Base-by-base conservation (phyloP, 2,329 filamentous ascomycete species). In the Aspergillus novofumigatus region DNA sequence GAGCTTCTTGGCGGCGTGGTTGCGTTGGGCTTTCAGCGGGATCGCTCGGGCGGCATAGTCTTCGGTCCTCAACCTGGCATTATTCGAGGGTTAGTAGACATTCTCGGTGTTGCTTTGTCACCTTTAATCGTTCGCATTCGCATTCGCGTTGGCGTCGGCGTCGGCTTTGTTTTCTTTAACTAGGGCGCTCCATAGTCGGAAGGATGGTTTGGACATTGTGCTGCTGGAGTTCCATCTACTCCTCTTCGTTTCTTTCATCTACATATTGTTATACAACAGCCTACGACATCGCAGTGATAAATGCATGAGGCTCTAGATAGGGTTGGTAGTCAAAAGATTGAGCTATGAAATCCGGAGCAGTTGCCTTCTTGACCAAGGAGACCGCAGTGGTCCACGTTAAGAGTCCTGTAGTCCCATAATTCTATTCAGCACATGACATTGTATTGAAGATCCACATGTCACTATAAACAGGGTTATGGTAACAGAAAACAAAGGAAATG, bases 381-480 rank as follows among this genome's bases (percentile, higher is more conserved):
- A 38, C 14, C 32, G 14, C 32, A 17, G 32, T 17, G 14, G 32
- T 35, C 32, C 5, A 35, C 6, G 11, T 35, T 35, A 35, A 14
- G 11, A 35, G 14, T 35, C 32, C n/a, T 7, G 11, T 23, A 25
- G 21, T 14, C 14, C 44, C 21, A 47, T 11, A 6, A 47, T 48
- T 26, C 32, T 48, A 53, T 28, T 49, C 20, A 48, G 44, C 44
- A 52, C 51, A 57, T 38, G 52, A 51, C 51, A 21, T 26, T 48
- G 25, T 25, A 56, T 51, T 23, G 38, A 45, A 20, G 51, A 63
- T 65, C 63, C 59, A 56, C 59, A 59, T 63, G 64, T 67, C 65
- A 69, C 65, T 69, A 68, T 69, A 69, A 65, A 69, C 64, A 69
- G 63, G 38, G 35, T 32, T 20, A 32, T 44, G 38, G 26, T 38